Conservation (phyloP, 192 early-diverging fungal genomes). For the Entomortierella lignicola region DNA sequence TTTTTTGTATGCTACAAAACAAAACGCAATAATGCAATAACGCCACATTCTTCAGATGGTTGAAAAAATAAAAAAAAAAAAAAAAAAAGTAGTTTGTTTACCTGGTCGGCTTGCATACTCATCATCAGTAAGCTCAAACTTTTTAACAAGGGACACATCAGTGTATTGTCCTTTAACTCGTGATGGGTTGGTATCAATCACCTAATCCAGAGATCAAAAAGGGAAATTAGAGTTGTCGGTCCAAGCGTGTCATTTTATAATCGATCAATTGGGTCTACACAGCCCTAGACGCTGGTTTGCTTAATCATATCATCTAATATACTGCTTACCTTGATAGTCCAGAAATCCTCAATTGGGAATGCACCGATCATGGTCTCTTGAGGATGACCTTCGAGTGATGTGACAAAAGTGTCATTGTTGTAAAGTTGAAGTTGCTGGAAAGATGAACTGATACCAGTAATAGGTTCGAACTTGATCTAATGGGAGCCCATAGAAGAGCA, state of each 20-base stretch:
- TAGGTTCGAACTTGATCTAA: constrained; percentile 86
- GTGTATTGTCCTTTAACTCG: constrained; percentile 77
- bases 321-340: constrained; percentile 69
- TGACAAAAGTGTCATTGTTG: constrained; percentile 61
- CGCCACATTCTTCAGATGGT: neutral
- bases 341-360: constrained; percentile 88
- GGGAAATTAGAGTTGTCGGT: too few relatives aligned
- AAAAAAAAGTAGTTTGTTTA: constrained; percentile 24
- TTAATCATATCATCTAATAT: neutral
- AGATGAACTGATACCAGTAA: constrained; percentile 85
- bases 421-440: constrained; percentile 77
- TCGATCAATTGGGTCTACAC: neutral
- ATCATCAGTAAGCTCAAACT: constrained; percentile 90
- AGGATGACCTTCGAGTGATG: constrained; percentile 64
- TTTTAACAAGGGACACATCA: constrained; percentile 92
- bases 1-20: neutral
- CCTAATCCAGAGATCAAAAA: constrained; percentile 49
- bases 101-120: constrained; percentile 87
- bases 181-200: constrained; percentile 76
- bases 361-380: constrained; percentile 81
- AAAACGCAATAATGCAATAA: neutral
- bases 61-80: neutral
- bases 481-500: neutral
- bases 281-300: neutral
- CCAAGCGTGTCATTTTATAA: neutral